Base-by-base conservation (phyloP, 2,329 filamentous ascomycete species). In the Pseudocercospora eumusae region DNA sequence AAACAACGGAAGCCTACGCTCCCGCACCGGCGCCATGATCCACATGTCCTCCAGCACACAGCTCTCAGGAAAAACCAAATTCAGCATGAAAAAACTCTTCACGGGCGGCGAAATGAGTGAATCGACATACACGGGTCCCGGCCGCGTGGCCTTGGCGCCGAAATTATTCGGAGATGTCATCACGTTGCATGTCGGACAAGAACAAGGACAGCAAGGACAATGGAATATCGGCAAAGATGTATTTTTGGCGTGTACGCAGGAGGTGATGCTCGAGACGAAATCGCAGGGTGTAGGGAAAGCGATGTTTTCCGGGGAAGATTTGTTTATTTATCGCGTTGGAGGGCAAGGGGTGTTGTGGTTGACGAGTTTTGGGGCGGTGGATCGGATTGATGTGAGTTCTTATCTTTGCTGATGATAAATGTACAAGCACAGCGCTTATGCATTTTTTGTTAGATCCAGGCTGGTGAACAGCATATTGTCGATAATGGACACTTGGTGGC, bases 321-420 rank as follows among this genome's bases (percentile, higher is more conserved):
- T 96, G 33, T 97, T 92, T 76, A 86, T 96, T 8, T 95, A 95
- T 76, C 92, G 57, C 89, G 74, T 89, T 96, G 15, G 85, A 80
- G 18, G 93, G 92, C 84, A 81, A 9, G 93, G 93, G 0, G 78
- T 97, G 31, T 71, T 96, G 36, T 98, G 92, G 90, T 82, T 96
- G 56, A 90, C 91, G 1, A 96, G 91, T 71, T 93, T 97, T 68
- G 93, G 93, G 5, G 93, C 93, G 9, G 96, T 97, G 63, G 91
- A 97, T 66, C 84, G 89, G 71, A 96, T 97, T 78, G 91, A 96
- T 75, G 90, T 95, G 74, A 80, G 88, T 83, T 54, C 7, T 56
- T 21, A 5, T 23, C 23, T 40, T 49, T 36, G 0, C 15, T 25
- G 4, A 9, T n/a, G n/a, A n/a, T n/a, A 28, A 15, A 45, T 33